Conservation (phyloP, 2,329 filamentous ascomycete genomes). For the Tetracladium maxilliforme region DNA sequence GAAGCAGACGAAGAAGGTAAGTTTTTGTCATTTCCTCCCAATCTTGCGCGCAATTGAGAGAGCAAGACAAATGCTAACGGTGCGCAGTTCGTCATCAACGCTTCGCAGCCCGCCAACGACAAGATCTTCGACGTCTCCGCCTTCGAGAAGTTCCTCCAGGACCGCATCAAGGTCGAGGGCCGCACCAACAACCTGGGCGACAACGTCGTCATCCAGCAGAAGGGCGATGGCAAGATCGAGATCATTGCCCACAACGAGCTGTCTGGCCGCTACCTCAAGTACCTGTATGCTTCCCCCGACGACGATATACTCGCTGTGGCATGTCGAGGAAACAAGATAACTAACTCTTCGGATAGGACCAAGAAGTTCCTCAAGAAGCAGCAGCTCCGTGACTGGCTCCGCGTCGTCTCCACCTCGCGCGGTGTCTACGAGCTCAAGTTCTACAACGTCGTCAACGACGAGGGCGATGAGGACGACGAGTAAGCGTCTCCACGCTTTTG, state of each 20-base stretch:
- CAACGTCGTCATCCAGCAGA: constrained; percentile 75
- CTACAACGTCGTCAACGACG: constrained; percentile 99
- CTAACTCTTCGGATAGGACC: constrained; percentile 45
- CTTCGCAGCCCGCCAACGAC: constrained; percentile 92
- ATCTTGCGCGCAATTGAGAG: not conserved
- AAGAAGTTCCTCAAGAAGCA: constrained; percentile 99
- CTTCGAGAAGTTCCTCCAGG: constrained; percentile 99
- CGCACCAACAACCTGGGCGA: constrained; percentile 97
- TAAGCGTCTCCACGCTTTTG: constrained; percentile 37
- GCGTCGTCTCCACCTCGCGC: constrained; percentile 94
- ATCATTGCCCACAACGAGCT: constrained; percentile 95
- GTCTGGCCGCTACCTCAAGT: constrained; percentile 98
- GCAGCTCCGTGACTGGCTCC: constrained; percentile 99
- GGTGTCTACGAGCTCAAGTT: constrained; percentile 99
- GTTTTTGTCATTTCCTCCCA: constrained; percentile 1
- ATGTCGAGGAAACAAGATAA: constrained; percentile 9
- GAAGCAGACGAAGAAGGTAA: constrained; percentile 44
- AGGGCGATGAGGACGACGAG: constrained; percentile 95
- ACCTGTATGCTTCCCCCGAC: constrained; percentile 52
- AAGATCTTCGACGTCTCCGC: constrained; percentile 99
- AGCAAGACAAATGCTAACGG: constrained; percentile 4
- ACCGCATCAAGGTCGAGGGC: constrained; percentile 99
- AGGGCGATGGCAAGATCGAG: constrained; percentile 95
- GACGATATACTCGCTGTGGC: not conserved
- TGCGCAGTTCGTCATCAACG: constrained; percentile 92